These are phyloP conservation scores for Magnaporthales sp. DNA, from an alignment of 2,329 filamentous ascomycete genomes.

Conservation along the genomic window DNA sequence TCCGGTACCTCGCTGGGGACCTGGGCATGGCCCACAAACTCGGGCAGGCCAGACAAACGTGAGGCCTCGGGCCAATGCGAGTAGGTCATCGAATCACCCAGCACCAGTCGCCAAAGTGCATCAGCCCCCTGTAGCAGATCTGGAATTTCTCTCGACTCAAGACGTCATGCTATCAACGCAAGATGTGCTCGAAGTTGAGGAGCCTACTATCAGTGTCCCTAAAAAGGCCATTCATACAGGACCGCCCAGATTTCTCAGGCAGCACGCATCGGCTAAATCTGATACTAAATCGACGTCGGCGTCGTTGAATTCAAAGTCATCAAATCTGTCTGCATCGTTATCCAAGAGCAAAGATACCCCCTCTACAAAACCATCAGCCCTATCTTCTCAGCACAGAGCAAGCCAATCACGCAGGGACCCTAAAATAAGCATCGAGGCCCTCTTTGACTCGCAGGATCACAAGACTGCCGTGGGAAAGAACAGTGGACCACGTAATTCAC, in stretches of 20 bases:
- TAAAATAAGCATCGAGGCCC: slow-evolving; percentile 7
- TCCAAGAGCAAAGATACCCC: not conserved
- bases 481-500: not conserved
- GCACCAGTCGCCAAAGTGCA: not conserved
- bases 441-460: slow-evolving; percentile 2
- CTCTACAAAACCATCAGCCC: not conserved
- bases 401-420: slow-evolving; percentile 10
- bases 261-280: slow-evolving; percentile 15
- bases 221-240: slow-evolving; percentile 1
- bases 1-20: not conserved
- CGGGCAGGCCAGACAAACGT: not conserved
- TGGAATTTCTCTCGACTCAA: slow-evolving; percentile 33
- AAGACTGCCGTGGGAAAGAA: not conserved
- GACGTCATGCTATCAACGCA: slow-evolving; percentile 37
- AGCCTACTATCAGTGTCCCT: slow-evolving; percentile 11
- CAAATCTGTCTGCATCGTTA: not conserved
- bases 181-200: slow-evolving; percentile 33
- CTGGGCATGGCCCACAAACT: not conserved
- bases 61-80: not conserved
- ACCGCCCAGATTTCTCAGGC: not conserved
- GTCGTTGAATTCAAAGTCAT: not conserved
- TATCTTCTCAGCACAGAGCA: not conserved
- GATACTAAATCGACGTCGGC: slow-evolving; percentile 18
- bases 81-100: not conserved
- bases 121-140: not conserved